Percentiles rank a stretch among this genome's conserved stretches.
Conservation (phyloP, 306 rosid species). For the Cicer judaicum region DNA sequence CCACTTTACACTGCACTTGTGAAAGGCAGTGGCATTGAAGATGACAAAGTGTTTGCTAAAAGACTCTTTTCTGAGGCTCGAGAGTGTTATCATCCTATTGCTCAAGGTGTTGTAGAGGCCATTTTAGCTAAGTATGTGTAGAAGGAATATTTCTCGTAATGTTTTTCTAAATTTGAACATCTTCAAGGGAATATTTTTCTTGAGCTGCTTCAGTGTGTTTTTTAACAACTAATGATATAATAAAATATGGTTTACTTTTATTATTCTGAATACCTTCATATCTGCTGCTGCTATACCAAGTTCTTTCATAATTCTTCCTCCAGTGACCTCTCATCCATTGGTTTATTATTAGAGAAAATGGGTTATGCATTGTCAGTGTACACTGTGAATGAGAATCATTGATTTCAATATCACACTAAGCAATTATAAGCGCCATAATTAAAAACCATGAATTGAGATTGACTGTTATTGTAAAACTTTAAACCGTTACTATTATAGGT, state of each 20-base stretch:
- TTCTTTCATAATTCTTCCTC: too few species aligned
- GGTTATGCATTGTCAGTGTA: too few species aligned
- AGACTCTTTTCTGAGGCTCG: conserved; percentile 82
- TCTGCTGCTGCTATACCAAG: too few species aligned
- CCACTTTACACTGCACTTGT: conserved; percentile 85
- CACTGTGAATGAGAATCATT: too few species aligned
- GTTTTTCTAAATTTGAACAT: conserved; percentile 30
- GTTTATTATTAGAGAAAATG: too few species aligned
- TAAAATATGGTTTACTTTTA: not conserved
- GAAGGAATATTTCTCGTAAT: conserved; percentile 31
- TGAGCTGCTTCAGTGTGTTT: conserved; percentile 6
- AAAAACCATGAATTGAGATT: too few species aligned
- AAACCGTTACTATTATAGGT: not conserved
- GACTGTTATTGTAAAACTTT: too few species aligned
- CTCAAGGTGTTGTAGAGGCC: conserved; percentile 81
- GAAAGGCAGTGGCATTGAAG: conserved; percentile 72
- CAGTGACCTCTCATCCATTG: too few species aligned
- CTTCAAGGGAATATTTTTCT: not conserved
- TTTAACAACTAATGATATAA: not conserved
- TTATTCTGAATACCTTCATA: too few species aligned
- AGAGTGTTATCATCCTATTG: conserved; percentile 86
- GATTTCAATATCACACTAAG: too few species aligned
- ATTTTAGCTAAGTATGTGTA: conserved; percentile 71
- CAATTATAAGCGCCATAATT: too few species aligned
- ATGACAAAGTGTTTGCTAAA: conserved; percentile 82